Evolutionary conservation across 768 basidiomycete species (phyloP).

Genomic region (Imleria badia): DNA sequence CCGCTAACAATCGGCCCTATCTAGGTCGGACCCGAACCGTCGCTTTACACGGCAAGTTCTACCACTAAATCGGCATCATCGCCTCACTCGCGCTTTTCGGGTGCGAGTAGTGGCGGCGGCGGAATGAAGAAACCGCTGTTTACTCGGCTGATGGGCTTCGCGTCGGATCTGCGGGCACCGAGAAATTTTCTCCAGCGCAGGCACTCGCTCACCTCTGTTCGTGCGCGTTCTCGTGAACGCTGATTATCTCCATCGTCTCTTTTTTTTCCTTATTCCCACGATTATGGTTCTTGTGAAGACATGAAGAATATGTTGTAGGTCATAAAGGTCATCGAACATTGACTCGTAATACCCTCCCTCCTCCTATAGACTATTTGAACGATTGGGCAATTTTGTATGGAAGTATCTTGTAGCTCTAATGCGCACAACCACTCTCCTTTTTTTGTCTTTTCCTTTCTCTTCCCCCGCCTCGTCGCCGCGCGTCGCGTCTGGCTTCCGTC

Average conservation of each 20-base stretch:
- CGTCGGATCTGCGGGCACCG: constrained; percentile 44
- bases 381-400: constrained; percentile 17
- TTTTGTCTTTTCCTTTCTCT: neutral
- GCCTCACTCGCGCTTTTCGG: constrained; percentile 39
- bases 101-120: constrained; percentile 22
- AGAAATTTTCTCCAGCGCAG: constrained; percentile 45
- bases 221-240: constrained; percentile 22
- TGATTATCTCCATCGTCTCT: constrained; percentile 6
- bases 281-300: constrained; percentile 7
- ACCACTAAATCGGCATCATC: constrained; percentile 57
- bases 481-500: neutral
- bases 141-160: constrained; percentile 56
- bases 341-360: constrained; percentile 7
- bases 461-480: neutral
- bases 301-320: constrained; percentile 9
- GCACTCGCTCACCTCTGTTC: constrained; percentile 43
- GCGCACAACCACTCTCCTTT: constrained; percentile 23
- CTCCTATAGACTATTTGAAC: constrained; percentile 24
- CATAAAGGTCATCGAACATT: constrained; percentile 3
- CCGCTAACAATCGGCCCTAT: constrained; percentile 29
- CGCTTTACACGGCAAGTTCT: constrained; percentile 58
- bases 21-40: constrained; percentile 46
- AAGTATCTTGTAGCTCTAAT: constrained; percentile 31
- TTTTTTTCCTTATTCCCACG: neutral
- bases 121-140: constrained; percentile 58